A percentile compares a stretch with the other conserved stretches of the same genome.
phyloP scores from a whole-genome alignment of 73 alveolate species.

The Paramecium pentaurelia region DNA sequence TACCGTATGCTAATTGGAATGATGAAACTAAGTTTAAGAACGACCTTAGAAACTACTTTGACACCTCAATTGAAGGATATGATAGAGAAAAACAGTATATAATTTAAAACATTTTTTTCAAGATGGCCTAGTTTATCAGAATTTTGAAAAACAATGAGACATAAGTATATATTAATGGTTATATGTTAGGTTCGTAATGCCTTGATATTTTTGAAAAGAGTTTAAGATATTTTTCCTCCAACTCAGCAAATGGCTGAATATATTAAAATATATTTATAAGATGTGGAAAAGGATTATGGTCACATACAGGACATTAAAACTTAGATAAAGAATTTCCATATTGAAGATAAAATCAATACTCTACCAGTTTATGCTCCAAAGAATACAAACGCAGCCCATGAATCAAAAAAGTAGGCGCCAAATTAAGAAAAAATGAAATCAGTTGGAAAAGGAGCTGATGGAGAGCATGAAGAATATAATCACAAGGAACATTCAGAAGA shows the following conservation, averaged over 20 bases:
- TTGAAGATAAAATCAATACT: neutral
- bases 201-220: slow-evolving; percentile 23
- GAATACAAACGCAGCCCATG: neutral
- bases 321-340: neutral
- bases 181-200: slow-evolving; percentile 19
- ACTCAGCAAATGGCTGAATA: slow-evolving; percentile 22
- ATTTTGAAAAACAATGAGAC: slow-evolving; percentile 19
- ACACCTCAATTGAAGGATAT: neutral
- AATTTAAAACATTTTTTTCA: neutral
- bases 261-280: neutral
- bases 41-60: neutral
- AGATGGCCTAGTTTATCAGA: neutral
- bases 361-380: neutral
- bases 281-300: slow-evolving; percentile 24
- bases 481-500: neutral
- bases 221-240: slow-evolving; percentile 7
- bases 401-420: neutral
- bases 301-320: neutral
- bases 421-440: neutral
- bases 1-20: slow-evolving; percentile 44
- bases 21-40: neutral
- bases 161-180: neutral
- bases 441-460: neutral
- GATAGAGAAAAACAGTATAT: neutral
- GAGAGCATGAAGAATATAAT: neutral